Percentiles rank a stretch among this genome's conserved stretches.
phyloP scores from a whole-genome alignment of 345 rosid genomes.

The Ricinus communis region DNA sequence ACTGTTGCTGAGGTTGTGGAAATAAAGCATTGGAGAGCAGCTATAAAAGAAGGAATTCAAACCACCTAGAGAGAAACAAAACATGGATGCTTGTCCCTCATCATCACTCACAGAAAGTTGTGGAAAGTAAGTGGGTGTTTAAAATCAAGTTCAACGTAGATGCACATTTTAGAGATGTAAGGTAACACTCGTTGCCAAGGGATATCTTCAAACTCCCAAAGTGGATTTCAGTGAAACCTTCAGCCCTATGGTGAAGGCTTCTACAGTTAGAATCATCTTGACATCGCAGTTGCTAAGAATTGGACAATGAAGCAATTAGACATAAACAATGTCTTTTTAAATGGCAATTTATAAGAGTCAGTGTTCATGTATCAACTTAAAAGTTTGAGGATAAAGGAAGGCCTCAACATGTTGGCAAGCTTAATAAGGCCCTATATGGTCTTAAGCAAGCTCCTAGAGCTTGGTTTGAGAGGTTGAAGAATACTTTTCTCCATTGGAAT shows the following conservation, averaged over 20 bases:
- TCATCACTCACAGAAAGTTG: neutral
- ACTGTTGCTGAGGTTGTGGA: no score
- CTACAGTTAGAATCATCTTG: neutral
- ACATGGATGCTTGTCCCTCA: neutral
- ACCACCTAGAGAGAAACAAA: neutral
- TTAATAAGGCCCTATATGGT: neutral
- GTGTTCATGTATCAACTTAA: neutral
- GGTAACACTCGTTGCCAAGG: neutral
- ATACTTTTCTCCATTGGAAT: neutral
- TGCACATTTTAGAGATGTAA: no score
- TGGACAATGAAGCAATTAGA: neutral
- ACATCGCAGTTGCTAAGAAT: neutral
- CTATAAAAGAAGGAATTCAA: no score
- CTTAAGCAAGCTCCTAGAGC: no score
- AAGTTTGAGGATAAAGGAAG: neutral
- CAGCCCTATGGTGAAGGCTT: conserved; percentile 8
- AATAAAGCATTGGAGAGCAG: no score
- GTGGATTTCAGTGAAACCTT: no score
- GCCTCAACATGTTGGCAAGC: neutral
- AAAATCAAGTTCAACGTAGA: neutral
- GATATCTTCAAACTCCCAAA: neutral
- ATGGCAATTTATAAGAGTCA: neutral
- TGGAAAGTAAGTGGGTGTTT: neutral
- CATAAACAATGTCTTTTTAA: neutral
- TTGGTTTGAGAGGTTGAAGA: neutral